phyloP scores from a whole-genome alignment of 1,284 basidiomycete species.

The Cryptococcus floricola region DNA sequence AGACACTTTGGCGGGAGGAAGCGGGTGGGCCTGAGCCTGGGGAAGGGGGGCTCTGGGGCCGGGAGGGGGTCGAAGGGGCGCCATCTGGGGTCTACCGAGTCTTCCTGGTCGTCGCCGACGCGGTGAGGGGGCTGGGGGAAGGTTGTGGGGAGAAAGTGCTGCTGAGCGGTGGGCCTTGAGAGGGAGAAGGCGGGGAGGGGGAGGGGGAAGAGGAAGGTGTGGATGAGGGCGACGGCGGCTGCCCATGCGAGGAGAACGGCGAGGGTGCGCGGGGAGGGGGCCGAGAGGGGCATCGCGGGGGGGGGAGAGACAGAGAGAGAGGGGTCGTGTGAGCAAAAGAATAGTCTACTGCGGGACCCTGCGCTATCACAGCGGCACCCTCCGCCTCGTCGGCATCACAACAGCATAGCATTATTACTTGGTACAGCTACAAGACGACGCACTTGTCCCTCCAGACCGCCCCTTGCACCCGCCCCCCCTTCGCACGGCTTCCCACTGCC shows the following conservation, averaged over 20 bases:
- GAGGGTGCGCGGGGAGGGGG: slow-evolving; percentile 17
- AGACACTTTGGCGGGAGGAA: slow-evolving; percentile 38
- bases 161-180: slow-evolving; percentile 5
- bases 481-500: slow-evolving; percentile 67
- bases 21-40: slow-evolving; percentile 32
- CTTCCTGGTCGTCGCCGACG: slow-evolving; percentile 25
- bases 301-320: no score
- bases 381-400: no score
- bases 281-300: no score
- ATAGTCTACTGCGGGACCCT: no score
- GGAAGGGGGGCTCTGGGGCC: slow-evolving; percentile 34
- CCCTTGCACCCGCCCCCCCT: slow-evolving; percentile 42
- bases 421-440: no score
- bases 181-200: slow-evolving; percentile 22
- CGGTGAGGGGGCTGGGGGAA: slow-evolving; percentile 30
- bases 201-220: slow-evolving; percentile 23
- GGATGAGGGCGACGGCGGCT: slow-evolving; percentile 22
- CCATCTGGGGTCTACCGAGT: slow-evolving; percentile 32
- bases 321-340: no score
- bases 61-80: slow-evolving; percentile 30
- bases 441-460: slow-evolving; percentile 16
- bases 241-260: slow-evolving; percentile 24
- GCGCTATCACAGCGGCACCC: no score
- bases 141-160: slow-evolving; percentile 18
- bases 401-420: no score